These are phyloP conservation scores for Annulohypoxylon bovei DNA, from an alignment of 495 filamentous ascomycete species.

Conservation along the genomic window DNA sequence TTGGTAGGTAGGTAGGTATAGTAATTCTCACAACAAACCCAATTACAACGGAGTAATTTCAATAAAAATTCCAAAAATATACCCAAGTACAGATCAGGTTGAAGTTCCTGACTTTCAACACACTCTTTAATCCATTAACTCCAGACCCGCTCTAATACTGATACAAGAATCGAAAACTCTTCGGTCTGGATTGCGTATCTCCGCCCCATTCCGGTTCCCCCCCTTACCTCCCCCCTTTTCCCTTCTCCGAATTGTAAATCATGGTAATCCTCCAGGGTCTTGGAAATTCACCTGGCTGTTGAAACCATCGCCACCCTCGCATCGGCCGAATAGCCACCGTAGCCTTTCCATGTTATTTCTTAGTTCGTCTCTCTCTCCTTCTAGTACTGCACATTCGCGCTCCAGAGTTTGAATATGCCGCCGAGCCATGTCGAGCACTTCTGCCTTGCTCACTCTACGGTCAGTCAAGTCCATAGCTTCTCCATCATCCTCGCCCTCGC, in stretches of 20 bases:
- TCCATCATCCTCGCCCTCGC: conserved; percentile 35
- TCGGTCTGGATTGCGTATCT: background rate
- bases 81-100: conserved; percentile 7
- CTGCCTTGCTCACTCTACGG: conserved; percentile 56
- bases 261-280: conserved; percentile 10
- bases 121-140: conserved; percentile 8
- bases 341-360: conserved; percentile 45
- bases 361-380: conserved; percentile 50
- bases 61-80: background rate
- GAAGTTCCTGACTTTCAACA: conserved; percentile 25
- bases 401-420: conserved; percentile 55
- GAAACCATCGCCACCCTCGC: conserved; percentile 34
- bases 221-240: background rate
- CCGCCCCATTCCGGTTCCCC: background rate
- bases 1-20: too few relatives aligned
- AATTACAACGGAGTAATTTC: background rate
- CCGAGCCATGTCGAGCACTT: conserved; percentile 58
- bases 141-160: conserved; percentile 23
- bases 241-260: background rate
- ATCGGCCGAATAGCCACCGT: conserved; percentile 45
- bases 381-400: conserved; percentile 47
- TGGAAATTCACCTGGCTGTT: conserved; percentile 24
- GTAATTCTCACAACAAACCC: conserved; percentile 1
- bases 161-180: conserved; percentile 30
- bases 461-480: conserved; percentile 47